These are phyloP conservation scores for Aspergillus ellipticus DNA, from an alignment of 495 filamentous ascomycete species.

Conservation along the genomic window DNA sequence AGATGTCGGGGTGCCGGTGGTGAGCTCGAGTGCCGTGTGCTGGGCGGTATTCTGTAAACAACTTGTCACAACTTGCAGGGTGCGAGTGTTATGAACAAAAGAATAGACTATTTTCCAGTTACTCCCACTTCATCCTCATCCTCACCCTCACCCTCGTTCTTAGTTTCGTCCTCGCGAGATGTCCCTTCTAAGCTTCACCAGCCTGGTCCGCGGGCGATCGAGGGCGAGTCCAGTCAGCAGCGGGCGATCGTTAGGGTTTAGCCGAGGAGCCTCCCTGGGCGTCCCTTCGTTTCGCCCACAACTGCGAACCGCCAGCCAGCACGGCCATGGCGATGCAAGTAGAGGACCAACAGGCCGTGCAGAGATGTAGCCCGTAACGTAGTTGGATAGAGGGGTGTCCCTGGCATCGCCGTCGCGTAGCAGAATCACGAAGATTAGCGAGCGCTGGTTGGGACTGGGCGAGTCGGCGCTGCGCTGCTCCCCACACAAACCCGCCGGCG, in stretches of 20 bases:
- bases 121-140: too few relatives aligned
- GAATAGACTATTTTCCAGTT: too few relatives aligned
- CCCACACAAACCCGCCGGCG: constrained; percentile 25
- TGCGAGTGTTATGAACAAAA: too few relatives aligned
- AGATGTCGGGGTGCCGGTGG: constrained; percentile 7
- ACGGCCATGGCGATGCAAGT: not conserved
- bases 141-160: too few relatives aligned
- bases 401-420: not conserved
- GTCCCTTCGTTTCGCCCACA: constrained; percentile 18
- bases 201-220: not conserved
- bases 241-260: constrained; percentile 40
- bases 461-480: constrained; percentile 13
- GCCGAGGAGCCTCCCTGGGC: constrained; percentile 33
- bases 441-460: not conserved
- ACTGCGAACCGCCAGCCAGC: not conserved
- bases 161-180: not conserved
- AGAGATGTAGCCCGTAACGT: not conserved
- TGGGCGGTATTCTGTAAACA: too few relatives aligned
- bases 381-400: not conserved
- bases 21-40: not conserved
- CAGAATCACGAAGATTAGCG: constrained; percentile 3
- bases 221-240: not conserved
- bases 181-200: not conserved
- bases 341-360: not conserved
- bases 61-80: too few relatives aligned